Base-by-base conservation (phyloP, 2,329 filamentous ascomycete species). In the Exophiala aquamarina region DNA sequence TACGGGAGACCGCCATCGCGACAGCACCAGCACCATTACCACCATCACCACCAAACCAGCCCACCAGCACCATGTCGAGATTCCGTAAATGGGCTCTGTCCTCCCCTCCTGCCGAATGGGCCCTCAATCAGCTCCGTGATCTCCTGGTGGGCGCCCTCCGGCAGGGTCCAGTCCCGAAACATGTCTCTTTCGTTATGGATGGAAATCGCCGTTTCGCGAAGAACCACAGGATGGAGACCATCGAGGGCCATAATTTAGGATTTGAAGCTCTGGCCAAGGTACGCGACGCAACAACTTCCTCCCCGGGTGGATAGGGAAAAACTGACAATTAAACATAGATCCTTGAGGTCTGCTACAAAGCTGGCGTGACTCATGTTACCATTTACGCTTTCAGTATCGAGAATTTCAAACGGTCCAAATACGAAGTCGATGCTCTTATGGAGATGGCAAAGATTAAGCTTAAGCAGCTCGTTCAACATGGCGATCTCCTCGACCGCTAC, bases 151-250 rank as follows among this genome's bases (percentile, higher is more conserved):
- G 89, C 44, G 87, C 91, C 40, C 72, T 97, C 44, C 85, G 85
- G 63, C 92, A 96, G 69, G 93, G 93, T 0, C 89, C 90, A 2
- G 86, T 98, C 45, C 93, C 93, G 8, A 84, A 89, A 63, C 93
- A 98, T 81, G 82, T 98, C 51, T 93, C 93, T n/a, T 98, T 98
- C 64, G 92, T 96, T 60, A 98, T 98, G 93, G 93, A 98, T 66
- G 93, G 93, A 46, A 98, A 98, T 70, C 77, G 93, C 61, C 86
- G 93, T 36, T 98, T 94, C 72, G 93, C 93, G 11, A 81, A 88
- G 52, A 87, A 79, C 54, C 89, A 93, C 71, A 84, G 92, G 56
- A 95, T 98, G 66, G 93, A 98, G 73, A 95, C 91, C 0, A 84
- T 97, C 26, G 92, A 98, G 70, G 93, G 93, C 18, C 93, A 98